Evolutionary conservation across 192 early-diverging fungal species (phyloP), one percentile per base, ranked within the genome.

Genomic region (Coemansia sp.): DNA sequence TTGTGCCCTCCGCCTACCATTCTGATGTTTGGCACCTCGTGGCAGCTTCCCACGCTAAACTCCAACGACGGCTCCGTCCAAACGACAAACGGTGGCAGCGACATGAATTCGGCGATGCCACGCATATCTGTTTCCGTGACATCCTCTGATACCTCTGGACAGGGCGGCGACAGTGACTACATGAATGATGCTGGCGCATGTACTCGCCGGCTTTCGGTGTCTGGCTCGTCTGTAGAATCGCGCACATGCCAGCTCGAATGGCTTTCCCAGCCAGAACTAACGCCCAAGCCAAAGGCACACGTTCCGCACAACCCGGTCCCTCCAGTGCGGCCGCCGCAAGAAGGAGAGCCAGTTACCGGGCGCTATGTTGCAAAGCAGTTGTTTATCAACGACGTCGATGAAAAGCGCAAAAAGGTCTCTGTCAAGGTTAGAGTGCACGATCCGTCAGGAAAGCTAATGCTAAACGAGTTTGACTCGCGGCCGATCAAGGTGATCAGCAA

Each of bases 401-500:
- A 90, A 63, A 91, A 93, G 76, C 85, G 89, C 65, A 93, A 93
- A 69, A 85, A 84, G 23, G 91, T 93, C 0, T 84, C 91, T 33
- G 89, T 91, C 33, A 66, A 88, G 26, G 89, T 93, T 40, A 86
- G 89, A 18, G 79, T 93, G 67, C 85, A 89, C 58, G 82, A 87
- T 59, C 87, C 86, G 21, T 75, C 86, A 8, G 72, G 71, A 29
- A 87, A 86, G 34, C 62, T 88, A 8, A 68, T 81, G 48, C 67
- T 90, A 30, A 87, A 88, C 20, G 86, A 86, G 42, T 89, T 94
- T 75, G 85, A 89, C 21, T 90, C 90, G 43, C 86, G 86, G 40
- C 88, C 90, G 7, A 90, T 97, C 67, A 93, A 92, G 58, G 91
- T 95, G 20, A 95, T 97, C 58, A 92, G 90, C 64, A 97, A 97